Percentiles rank a stretch among this genome's conserved stretches.
Conservation (phyloP, 139 green algal species). For the Closterium sp. region DNA sequence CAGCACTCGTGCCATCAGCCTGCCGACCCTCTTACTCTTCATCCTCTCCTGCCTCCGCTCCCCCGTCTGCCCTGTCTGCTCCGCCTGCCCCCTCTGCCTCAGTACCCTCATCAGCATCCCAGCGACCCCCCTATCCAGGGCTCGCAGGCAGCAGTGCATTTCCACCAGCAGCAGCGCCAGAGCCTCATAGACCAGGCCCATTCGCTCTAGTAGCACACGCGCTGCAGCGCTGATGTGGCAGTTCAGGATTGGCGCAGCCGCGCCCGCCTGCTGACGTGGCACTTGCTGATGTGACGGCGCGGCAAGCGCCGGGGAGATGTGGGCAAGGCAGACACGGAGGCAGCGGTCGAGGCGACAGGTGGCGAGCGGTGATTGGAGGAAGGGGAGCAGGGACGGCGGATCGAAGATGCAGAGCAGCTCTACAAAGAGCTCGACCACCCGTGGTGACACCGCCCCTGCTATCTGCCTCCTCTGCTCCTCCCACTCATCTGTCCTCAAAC, state of each 20-base stretch:
- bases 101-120: not conserved
- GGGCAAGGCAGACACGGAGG: not conserved
- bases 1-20: not conserved
- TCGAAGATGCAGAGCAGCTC: not conserved
- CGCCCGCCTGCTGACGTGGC: not conserved
- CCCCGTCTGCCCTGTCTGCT: not conserved
- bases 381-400: not conserved
- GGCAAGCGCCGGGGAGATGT: not conserved
- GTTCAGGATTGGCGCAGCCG: not conserved
- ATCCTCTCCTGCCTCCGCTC: too few species aligned
- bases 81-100: not conserved
- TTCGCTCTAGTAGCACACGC: not conserved
- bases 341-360: not conserved
- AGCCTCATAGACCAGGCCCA: not conserved
- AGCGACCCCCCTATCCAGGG: not conserved
- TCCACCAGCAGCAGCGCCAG: not conserved
- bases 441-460: not conserved
- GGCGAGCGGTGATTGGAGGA: not conserved
- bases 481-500: not conserved
- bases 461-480: not conserved
- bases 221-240: not conserved
- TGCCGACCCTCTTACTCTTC: not conserved
- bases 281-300: not conserved
- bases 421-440: not conserved
- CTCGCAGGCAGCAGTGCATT: not conserved